Evolutionary conservation across 495 filamentous ascomycete species (phyloP).

Genomic region (Hypoxylon trugodes): DNA sequence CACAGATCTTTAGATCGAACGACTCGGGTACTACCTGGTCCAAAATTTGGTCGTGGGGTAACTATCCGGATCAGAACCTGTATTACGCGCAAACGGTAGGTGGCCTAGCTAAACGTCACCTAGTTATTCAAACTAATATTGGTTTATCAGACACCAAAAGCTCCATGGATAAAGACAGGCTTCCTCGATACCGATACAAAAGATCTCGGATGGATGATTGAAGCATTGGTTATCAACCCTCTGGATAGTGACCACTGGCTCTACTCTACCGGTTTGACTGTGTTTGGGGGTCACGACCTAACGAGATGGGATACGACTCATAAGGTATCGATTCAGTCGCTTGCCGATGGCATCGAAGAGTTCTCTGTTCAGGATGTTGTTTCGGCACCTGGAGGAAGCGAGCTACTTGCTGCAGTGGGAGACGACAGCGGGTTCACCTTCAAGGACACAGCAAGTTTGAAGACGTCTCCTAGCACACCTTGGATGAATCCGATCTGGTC

Average conservation of each 20-base stretch:
- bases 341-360: conserved; percentile 69
- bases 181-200: conserved; percentile 57
- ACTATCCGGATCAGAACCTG: conserved; percentile 55
- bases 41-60: conserved; percentile 59
- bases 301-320: conserved; percentile 60
- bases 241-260: conserved; percentile 68
- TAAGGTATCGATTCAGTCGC: conserved; percentile 59
- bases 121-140: conserved; percentile 23
- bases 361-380: conserved; percentile 62
- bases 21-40: conserved; percentile 64
- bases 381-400: conserved; percentile 60
- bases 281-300: conserved; percentile 62
- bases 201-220: conserved; percentile 71
- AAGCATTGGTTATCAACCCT: conserved; percentile 66
- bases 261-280: conserved; percentile 64
- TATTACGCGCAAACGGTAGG: conserved; percentile 56
- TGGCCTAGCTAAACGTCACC: conserved; percentile 33
- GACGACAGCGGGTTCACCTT: conserved; percentile 67
- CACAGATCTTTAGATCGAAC: conserved; percentile 61
- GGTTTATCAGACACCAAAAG: conserved; percentile 48
- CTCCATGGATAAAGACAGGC: conserved; percentile 59
- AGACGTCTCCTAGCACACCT: conserved; percentile 54
- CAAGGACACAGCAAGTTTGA: conserved; percentile 50
- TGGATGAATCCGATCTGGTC: conserved; percentile 62
- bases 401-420: conserved; percentile 65